Conservation (phyloP, 345 rosid genomes). For the Noccaea bulbosa region DNA sequence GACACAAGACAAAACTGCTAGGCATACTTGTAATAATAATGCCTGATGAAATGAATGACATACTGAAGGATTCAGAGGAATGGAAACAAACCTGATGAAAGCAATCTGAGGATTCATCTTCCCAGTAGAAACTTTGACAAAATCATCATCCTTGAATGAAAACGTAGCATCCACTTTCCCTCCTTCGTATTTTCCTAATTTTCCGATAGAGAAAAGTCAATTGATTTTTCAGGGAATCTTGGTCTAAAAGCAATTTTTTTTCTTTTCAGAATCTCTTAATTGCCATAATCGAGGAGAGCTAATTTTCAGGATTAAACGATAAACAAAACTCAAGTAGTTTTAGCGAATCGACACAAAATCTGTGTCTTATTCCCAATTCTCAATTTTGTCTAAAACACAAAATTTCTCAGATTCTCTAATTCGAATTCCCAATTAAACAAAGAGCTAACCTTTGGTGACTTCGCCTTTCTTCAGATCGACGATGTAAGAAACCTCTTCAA, state of each 20-base stretch:
- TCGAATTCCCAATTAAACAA: neutral
- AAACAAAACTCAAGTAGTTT: no score
- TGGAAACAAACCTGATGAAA: slow-evolving; percentile 68
- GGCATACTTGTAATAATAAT: neutral
- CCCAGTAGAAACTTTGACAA: slow-evolving; percentile 85
- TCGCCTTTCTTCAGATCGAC: slow-evolving; percentile 95
- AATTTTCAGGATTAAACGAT: no score
- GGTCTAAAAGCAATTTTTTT: no score
- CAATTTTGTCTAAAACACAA: neutral
- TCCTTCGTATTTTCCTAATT: slow-evolving; percentile 75
- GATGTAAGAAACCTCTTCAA: slow-evolving; percentile 72
- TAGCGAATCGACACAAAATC: neutral
- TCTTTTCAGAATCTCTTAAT: no score
- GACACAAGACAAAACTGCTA: neutral
- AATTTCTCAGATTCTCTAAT: neutral
- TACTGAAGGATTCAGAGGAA: neutral
- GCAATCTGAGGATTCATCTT: slow-evolving; percentile 97
- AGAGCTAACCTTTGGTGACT: slow-evolving; percentile 67
- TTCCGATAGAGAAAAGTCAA: neutral
- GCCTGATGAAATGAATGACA: neutral
- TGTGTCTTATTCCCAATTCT: slow-evolving; percentile 44
- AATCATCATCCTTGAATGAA: slow-evolving; percentile 90
- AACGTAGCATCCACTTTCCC: slow-evolving; percentile 90
- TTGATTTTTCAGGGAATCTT: neutral
- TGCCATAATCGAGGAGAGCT: no score